Conservation (phyloP, 345 rosid species). For the Salix caprea region DNA sequence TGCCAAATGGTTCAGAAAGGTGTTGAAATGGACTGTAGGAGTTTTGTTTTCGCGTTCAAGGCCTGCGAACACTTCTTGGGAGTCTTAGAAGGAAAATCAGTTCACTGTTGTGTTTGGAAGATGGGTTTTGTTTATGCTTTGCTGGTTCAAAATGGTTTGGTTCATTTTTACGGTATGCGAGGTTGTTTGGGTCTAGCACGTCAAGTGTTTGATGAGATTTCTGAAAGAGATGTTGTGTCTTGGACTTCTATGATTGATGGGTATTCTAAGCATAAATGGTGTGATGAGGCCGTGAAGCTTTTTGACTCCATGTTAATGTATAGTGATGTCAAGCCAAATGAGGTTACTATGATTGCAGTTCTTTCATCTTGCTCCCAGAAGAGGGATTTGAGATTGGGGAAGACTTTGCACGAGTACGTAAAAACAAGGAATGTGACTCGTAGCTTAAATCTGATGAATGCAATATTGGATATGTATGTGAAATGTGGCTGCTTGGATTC, state of each 20-base stretch:
- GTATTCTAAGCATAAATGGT: constrained; percentile 16
- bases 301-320: constrained; percentile 30
- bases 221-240: constrained; percentile 32
- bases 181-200: constrained; percentile 23
- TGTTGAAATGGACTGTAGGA: constrained; percentile 34
- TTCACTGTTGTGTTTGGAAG: constrained; percentile 33
- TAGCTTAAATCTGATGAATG: constrained; percentile 27
- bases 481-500: constrained; percentile 35
- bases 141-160: constrained; percentile 37
- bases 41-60: constrained; percentile 37
- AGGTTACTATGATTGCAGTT: constrained; percentile 35
- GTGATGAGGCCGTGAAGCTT: constrained; percentile 27
- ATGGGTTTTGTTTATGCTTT: constrained; percentile 29
- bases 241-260: constrained; percentile 47
- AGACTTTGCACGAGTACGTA: constrained; percentile 22
- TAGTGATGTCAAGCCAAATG: constrained; percentile 32
- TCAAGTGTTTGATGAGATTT: constrained; percentile 33
- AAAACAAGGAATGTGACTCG: constrained; percentile 12
- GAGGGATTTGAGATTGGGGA: constrained; percentile 29
- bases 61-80: constrained; percentile 23
- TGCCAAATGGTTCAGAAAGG: constrained; percentile 22
- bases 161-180: constrained; percentile 22
- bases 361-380: constrained; percentile 36
- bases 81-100: constrained; percentile 20
- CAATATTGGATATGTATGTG: constrained; percentile 36